These are phyloP conservation scores for Antitrichia curtipendula DNA, from an alignment of 225 moss, liverwort and hornwort genomes.

Conservation along the genomic window DNA sequence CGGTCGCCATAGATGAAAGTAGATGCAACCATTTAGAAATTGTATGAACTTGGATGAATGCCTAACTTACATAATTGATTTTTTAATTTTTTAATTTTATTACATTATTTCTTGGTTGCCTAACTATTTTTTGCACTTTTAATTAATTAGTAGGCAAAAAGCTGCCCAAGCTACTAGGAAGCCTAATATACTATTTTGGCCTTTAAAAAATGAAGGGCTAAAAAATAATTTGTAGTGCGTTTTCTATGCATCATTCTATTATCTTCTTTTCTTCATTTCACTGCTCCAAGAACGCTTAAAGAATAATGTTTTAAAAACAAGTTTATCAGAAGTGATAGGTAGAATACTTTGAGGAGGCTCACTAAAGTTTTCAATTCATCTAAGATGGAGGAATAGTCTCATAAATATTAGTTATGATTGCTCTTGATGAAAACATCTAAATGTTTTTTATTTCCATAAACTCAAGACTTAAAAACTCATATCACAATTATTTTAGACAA, in stretches of 20 bases:
- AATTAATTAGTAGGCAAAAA: too few species aligned
- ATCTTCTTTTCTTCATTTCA: neutral
- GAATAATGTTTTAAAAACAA: too few species aligned
- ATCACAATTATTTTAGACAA: neutral
- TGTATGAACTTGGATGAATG: neutral
- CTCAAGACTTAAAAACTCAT: neutral
- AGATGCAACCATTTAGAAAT: neutral
- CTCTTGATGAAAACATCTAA: neutral
- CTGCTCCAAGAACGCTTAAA: fast-evolving
- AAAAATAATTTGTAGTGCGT: neutral
- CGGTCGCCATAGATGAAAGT: fast-evolving
- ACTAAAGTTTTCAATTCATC: neutral
- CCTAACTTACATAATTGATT: too few species aligned
- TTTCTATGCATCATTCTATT: too few species aligned
- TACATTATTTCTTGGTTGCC: neutral
- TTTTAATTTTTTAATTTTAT: fast-evolving
- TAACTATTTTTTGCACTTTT: neutral
- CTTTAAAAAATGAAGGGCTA: too few species aligned
- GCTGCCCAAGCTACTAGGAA: neutral
- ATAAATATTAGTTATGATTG: neutral
- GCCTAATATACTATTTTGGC: fast-evolving
- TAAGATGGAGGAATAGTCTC: too few species aligned
- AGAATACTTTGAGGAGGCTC: neutral
- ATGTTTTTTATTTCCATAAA: neutral
- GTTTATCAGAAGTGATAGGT: neutral